A percentile compares a stretch with the other conserved stretches of the same genome.
Conservation (phyloP, 2,329 filamentous ascomycete species). For the Canariomyces notabilis region DNA sequence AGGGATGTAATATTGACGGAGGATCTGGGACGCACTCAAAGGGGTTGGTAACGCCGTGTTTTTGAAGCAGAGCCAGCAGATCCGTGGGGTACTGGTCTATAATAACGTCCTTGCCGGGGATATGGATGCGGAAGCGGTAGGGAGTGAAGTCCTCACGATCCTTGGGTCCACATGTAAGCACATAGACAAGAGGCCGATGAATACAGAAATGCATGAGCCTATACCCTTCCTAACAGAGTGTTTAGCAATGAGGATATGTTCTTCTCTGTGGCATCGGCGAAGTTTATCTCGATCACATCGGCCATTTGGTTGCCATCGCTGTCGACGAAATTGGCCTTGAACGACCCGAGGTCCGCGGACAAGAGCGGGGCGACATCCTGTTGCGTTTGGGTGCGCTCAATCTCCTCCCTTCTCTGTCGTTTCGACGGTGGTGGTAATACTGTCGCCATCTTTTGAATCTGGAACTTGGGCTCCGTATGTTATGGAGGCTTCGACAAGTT, state of each 20-base stretch:
- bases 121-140: slow-evolving; percentile 57
- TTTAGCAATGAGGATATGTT: slow-evolving; percentile 86
- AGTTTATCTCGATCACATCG: slow-evolving; percentile 67
- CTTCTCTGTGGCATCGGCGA: slow-evolving; percentile 80
- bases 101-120: slow-evolving; percentile 48
- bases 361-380: slow-evolving; percentile 68
- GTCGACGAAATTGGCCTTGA: slow-evolving; percentile 85
- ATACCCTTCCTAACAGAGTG: slow-evolving; percentile 70
- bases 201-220: slow-evolving; percentile 20
- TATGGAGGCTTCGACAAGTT: not conserved
- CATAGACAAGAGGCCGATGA: not conserved
- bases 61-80: slow-evolving; percentile 48
- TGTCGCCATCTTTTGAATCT: slow-evolving; percentile 30
- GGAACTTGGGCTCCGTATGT: not conserved
- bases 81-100: slow-evolving; percentile 54
- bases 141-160: slow-evolving; percentile 56
- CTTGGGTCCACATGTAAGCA: slow-evolving; percentile 25
- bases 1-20: too few relatives aligned
- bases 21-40: slow-evolving; percentile 45
- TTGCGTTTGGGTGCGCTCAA: slow-evolving; percentile 67
- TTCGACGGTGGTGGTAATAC: slow-evolving; percentile 48
- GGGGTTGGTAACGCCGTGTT: slow-evolving; percentile 53
- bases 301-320: slow-evolving; percentile 67
- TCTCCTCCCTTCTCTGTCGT: slow-evolving; percentile 70
- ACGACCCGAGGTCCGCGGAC: slow-evolving; percentile 65